These are phyloP conservation scores for Chenopodium formosanum DNA, from an alignment of 148 eudicot species.

Conservation along the genomic window DNA sequence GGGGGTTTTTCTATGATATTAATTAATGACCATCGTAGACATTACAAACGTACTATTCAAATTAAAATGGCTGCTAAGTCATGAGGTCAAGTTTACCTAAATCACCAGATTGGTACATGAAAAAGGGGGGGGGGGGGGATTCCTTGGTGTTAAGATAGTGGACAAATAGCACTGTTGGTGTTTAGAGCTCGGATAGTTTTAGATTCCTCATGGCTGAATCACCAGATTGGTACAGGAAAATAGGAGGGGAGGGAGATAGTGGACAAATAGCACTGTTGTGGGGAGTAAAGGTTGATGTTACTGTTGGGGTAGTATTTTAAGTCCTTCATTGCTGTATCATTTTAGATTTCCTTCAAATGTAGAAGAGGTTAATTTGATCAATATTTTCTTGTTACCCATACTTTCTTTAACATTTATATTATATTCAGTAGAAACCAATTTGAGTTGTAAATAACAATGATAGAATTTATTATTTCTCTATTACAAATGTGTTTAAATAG, in stretches of 20 bases:
- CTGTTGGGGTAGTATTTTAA: not conserved
- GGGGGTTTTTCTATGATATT: not conserved
- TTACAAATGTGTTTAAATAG: no score
- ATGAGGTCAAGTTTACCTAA: not conserved
- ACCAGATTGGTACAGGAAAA: no score
- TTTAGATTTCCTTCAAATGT: not conserved
- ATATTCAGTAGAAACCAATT: no score
- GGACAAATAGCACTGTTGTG: not conserved
- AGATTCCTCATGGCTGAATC: no score
- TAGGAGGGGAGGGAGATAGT: not conserved
- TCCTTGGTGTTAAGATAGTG: no score
- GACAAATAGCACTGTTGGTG: no score
- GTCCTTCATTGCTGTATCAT: not conserved
- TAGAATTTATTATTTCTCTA: no score
- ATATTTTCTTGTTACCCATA: no score
- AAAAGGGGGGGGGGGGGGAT: no score
- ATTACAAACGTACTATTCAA: not conserved
- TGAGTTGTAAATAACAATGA: no score
- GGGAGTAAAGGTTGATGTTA: not conserved
- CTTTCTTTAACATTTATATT: no score
- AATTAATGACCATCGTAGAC: not conserved
- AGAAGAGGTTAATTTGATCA: not conserved
- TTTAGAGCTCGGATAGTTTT: not conserved
- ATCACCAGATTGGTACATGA: no score
- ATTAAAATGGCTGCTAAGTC: not conserved